These are phyloP conservation scores for Eimeria sp. DNA, from an alignment of 169 alveolate genomes.

Conservation along the genomic window DNA sequence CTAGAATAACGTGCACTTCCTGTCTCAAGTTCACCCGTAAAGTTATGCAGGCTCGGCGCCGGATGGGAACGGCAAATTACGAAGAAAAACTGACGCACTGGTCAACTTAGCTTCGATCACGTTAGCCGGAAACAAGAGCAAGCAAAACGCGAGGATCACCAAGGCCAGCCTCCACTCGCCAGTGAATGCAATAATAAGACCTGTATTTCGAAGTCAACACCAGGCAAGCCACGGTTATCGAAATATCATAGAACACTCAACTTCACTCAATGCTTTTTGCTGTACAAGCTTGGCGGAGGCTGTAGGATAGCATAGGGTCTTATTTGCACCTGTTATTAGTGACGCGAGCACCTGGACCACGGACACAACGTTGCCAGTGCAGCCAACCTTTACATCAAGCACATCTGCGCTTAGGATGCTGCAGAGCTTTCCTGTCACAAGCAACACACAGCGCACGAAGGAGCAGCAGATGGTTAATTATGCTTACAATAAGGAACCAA, in stretches of 20 bases:
- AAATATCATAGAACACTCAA: background rate
- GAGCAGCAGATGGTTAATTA: background rate
- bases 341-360: conserved; percentile 30
- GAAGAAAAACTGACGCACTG: background rate
- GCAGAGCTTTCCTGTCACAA: conserved; percentile 34
- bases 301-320: background rate
- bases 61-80: background rate
- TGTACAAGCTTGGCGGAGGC: background rate
- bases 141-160: conserved; percentile 44
- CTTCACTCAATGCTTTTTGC: background rate
- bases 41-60: background rate
- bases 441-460: background rate
- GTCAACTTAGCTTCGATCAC: conserved; percentile 11
- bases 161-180: conserved; percentile 75
- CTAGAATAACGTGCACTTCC: background rate
- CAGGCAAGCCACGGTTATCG: background rate
- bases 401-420: conserved; percentile 73
- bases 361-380: conserved; percentile 73
- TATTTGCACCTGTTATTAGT: background rate
- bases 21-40: background rate
- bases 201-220: conserved; percentile 7
- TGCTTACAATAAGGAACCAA: background rate
- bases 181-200: conserved; percentile 61
- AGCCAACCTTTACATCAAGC: conserved; percentile 71
- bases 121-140: conserved; percentile 66